A percentile compares a stretch with the other conserved stretches of the same genome.
Evolutionary conservation across 495 filamentous ascomycete species (phyloP).

Genomic region (Aspergillus baeticus): DNA sequence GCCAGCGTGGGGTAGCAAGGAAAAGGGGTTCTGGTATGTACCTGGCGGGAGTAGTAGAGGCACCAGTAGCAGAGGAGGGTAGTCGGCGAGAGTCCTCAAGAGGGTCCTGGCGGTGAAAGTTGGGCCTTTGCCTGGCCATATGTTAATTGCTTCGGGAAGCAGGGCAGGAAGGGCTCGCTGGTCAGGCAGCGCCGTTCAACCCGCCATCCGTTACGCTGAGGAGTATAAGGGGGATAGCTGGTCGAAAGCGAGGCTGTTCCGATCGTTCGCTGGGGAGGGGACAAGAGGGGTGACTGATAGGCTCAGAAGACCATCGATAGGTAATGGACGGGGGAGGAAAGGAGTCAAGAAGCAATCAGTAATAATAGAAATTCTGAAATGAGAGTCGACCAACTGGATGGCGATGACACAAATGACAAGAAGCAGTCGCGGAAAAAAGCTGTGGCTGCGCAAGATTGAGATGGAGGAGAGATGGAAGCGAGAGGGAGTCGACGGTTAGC

Average conservation of each 20-base stretch:
- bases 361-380: slow-evolving; percentile 2
- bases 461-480: slow-evolving; percentile 12
- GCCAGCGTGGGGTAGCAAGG: slow-evolving; percentile 7
- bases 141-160: slow-evolving; percentile 42
- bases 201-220: slow-evolving; percentile 48
- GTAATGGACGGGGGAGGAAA: not conserved
- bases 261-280: slow-evolving; percentile 15
- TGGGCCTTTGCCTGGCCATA: slow-evolving; percentile 53
- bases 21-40: slow-evolving; percentile 34
- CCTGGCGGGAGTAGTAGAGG: slow-evolving; percentile 47
- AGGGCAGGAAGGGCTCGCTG: slow-evolving; percentile 33
- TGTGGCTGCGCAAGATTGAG: slow-evolving; percentile 4
- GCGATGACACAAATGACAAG: slow-evolving; percentile 5
- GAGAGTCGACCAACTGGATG: slow-evolving; percentile 1
- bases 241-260: slow-evolving; percentile 20
- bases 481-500: slow-evolving; percentile 12
- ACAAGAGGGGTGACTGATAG: slow-evolving; percentile 4
- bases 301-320: not conserved
- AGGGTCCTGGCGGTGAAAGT: slow-evolving; percentile 49
- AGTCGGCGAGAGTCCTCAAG: slow-evolving; percentile 44
- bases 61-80: slow-evolving; percentile 39
- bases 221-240: slow-evolving; percentile 21
- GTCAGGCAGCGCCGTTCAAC: slow-evolving; percentile 40
- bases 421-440: slow-evolving; percentile 4
- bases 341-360: not conserved